phyloP scores from a whole-genome alignment of 441 rosid species.

The Bruguiera hainesii region DNA sequence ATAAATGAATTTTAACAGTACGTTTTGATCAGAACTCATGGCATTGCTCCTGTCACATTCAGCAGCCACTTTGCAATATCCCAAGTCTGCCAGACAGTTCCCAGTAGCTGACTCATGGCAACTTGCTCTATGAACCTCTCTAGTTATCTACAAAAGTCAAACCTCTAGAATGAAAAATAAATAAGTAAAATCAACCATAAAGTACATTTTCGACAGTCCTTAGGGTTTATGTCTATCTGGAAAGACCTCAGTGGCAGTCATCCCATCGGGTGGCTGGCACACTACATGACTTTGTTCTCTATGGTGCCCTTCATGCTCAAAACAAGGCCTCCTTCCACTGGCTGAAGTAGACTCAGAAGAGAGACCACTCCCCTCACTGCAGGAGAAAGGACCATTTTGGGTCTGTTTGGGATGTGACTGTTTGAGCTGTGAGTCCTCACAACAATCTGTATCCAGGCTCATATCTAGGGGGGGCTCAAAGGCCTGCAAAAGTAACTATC shows the following conservation, averaged over 20 bases:
- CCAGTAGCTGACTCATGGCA: constrained; percentile 28
- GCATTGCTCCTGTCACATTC: constrained; percentile 36
- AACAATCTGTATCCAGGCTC: constrained; percentile 65
- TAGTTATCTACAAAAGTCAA: constrained; percentile 47
- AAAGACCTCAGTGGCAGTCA: constrained; percentile 33
- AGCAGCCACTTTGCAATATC: constrained; percentile 24
- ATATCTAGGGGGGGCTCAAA: constrained; percentile 96
- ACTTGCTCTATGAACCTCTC: constrained; percentile 52
- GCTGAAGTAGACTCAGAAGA: constrained; percentile 41
- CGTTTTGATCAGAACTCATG: constrained; percentile 49
- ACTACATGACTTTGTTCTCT: constrained; percentile 29
- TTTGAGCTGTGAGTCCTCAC: constrained; percentile 37
- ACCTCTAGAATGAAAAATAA: constrained; percentile 36
- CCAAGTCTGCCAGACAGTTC: constrained; percentile 31
- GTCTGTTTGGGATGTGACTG: constrained; percentile 3
- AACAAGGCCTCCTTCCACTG: constrained; percentile 37
- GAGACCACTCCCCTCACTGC: constrained; percentile 41
- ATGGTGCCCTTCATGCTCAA: constrained; percentile 23
- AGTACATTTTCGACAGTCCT: neutral
- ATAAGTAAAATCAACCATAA: constrained; percentile 17
- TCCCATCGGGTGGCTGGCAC: constrained; percentile 24
- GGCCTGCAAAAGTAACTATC: constrained; percentile 51
- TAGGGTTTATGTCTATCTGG: constrained; percentile 8
- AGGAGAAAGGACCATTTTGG: constrained; percentile 40
- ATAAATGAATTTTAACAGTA: constrained; percentile 23